Base-by-base conservation (phyloP, 108 stramenopile genomes). In the Cylindrotheca closterium region DNA sequence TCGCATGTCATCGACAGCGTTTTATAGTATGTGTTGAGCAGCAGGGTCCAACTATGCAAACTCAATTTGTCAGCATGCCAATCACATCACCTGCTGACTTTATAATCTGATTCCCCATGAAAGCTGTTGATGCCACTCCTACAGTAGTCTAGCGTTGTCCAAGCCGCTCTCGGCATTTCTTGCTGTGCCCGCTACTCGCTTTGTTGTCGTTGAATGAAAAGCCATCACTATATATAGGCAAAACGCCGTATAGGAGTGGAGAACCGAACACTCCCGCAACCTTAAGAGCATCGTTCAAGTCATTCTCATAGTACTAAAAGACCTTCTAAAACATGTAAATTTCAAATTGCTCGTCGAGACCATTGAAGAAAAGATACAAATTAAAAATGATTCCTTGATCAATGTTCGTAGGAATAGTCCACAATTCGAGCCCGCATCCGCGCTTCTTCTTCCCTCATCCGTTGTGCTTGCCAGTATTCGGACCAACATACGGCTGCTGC, bases 201-300 rank as follows among this genome's bases (percentile, higher is more conserved):
- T 15, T 15, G 37, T 42, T 68, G 58, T 24, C 51, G 61, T 22
- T 71, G 70, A 10, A 49, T 71, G n/a, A 24, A 52, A 63, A 34
- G 68, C 77, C 79, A 84, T 78, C 17, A 61, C 56, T 1, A 65
- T n/a, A n/a, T n/a, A n/a, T 79, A 4, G 83, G 83, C 19, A 84
- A 60, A 25, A 63, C 61, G 17, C 79, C 79, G 42, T 84, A 84
- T 4, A 84, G 58, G 2, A 84, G 42, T 3, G 83, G 83, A 12
- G 77, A 74, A 27, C 83, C 83, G 61, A 78, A 78, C 4, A 73
- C 55, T 53, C 83, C 83, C 2, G 83, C 73, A 24, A 77, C 19
- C 24, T 47, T 48, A 23, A 84, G 66, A 0, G 73, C 65, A 19
- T 51, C 60, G n/a, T 53, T 63, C 37, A 42, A 15, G 15, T 42